Percentiles rank a stretch among this genome's conserved stretches.
phyloP scores from a whole-genome alignment of 441 rosid genomes.

The Pelargonium myrrhifolium region DNA sequence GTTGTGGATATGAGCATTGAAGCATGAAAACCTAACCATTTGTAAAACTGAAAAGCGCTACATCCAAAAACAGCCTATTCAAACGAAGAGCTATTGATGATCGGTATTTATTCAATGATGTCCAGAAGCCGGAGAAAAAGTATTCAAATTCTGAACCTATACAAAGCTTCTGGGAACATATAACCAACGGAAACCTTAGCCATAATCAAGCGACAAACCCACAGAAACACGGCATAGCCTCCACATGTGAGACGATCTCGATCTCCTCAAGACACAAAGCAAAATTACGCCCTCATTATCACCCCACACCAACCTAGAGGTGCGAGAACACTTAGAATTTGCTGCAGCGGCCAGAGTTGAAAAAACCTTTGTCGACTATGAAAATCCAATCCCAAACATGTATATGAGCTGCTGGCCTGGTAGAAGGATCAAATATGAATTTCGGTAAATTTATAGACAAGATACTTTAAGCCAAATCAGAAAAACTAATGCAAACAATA shows the following conservation, averaged over 20 bases:
- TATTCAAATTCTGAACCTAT: conserved; percentile 19
- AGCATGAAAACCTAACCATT: conserved; percentile 93
- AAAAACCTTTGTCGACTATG: conserved; percentile 36
- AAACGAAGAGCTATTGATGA: conserved; percentile 18
- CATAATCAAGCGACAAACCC: conserved; percentile 86
- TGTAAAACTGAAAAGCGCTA: conserved; percentile 25
- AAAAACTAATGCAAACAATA: not conserved
- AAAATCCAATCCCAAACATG: conserved; percentile 33
- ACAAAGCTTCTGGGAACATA: conserved; percentile 23
- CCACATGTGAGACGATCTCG: conserved; percentile 79
- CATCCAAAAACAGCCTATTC: conserved; percentile 22
- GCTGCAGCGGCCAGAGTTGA: conserved; percentile 98
- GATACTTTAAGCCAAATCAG: not conserved
- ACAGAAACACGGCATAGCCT: conserved; percentile 75
- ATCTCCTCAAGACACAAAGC: conserved; percentile 55
- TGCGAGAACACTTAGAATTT: conserved; percentile 61
- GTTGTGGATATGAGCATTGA: conserved; percentile 42
- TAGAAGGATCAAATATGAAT: not conserved
- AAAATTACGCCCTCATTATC: conserved; percentile 39
- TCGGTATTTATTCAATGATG: conserved; percentile 15
- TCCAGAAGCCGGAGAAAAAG: conserved; percentile 25
- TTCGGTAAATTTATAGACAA: not conserved
- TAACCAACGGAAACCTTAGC: conserved; percentile 44
- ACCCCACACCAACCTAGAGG: conserved; percentile 90
- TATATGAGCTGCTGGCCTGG: conserved; percentile 35